These are phyloP conservation scores for Trifolium pratense DNA, from an alignment of 306 rosid species.

Conservation along the genomic window DNA sequence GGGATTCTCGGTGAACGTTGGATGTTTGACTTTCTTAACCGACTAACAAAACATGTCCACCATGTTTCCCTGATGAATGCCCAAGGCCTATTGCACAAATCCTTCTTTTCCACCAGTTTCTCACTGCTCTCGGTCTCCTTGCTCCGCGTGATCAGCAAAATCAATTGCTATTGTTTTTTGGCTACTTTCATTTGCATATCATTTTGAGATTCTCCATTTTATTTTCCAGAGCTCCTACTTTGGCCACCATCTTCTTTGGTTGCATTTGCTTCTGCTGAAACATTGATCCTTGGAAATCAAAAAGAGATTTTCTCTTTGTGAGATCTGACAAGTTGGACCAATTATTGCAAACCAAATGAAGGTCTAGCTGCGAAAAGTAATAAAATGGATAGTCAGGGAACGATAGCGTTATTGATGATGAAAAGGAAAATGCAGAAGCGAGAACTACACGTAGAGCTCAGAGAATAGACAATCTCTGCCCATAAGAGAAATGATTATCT, in stretches of 20 bases:
- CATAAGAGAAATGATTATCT: not conserved
- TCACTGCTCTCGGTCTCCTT: not conserved
- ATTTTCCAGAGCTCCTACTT: not conserved
- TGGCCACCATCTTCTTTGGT: not conserved
- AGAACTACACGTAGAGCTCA: not conserved
- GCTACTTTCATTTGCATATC: not conserved
- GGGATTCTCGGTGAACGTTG: not conserved
- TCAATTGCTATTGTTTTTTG: not conserved
- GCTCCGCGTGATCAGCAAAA: not conserved
- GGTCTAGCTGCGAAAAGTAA: not conserved
- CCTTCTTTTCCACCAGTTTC: not conserved
- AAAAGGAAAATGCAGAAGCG: not conserved
- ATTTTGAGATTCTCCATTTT: not conserved
- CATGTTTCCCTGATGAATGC: not conserved
- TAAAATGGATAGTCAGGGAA: not conserved
- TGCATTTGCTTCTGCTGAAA: not conserved
- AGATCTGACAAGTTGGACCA: not conserved
- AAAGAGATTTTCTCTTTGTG: not conserved
- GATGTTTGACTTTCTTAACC: not conserved
- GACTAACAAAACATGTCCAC: not conserved
- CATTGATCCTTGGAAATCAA: not conserved
- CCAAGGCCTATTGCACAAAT: not conserved
- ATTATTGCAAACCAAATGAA: not conserved
- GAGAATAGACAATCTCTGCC: not conserved
- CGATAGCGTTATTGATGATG: not conserved